Percentiles rank a stretch among this genome's conserved stretches.
phyloP scores from a whole-genome alignment of 768 basidiomycete species.

The Gymnopilus dilepis region DNA sequence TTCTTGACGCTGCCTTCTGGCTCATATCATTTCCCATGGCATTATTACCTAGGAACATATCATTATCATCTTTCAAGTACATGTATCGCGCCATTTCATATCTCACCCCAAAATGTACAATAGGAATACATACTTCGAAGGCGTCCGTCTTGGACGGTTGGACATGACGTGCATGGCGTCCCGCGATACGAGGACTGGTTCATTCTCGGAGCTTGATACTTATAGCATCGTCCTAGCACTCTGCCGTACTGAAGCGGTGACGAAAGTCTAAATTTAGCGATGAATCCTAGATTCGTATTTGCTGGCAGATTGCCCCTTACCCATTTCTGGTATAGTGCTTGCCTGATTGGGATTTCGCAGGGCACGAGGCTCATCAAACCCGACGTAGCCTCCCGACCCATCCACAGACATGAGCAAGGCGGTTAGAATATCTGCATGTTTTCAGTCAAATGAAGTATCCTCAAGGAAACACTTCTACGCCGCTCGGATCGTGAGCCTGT shows the following conservation, averaged over 20 bases:
- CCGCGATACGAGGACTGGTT: too few species aligned
- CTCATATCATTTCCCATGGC: neutral
- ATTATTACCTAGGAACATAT: slow-evolving; percentile 5
- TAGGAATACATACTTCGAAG: too few species aligned
- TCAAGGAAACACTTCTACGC: neutral
- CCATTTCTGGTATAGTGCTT: neutral
- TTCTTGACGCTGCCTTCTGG: neutral
- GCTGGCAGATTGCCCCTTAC: too few species aligned
- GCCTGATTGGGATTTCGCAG: neutral
- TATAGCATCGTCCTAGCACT: neutral
- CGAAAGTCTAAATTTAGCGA: neutral
- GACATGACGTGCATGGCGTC: too few species aligned
- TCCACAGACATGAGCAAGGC: neutral
- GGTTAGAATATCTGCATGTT: neutral
- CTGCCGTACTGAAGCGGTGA: too few species aligned
- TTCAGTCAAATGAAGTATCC: neutral
- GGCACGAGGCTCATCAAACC: neutral
- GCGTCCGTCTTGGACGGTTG: too few species aligned
- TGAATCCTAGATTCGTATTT: neutral
- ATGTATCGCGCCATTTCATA: neutral
- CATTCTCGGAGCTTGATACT: neutral
- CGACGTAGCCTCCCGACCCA: neutral
- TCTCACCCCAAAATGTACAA: neutral
- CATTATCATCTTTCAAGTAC: neutral
- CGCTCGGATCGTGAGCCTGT: neutral